phyloP scores from a whole-genome alignment of 345 rosid genomes.

The Acer saccharum region DNA sequence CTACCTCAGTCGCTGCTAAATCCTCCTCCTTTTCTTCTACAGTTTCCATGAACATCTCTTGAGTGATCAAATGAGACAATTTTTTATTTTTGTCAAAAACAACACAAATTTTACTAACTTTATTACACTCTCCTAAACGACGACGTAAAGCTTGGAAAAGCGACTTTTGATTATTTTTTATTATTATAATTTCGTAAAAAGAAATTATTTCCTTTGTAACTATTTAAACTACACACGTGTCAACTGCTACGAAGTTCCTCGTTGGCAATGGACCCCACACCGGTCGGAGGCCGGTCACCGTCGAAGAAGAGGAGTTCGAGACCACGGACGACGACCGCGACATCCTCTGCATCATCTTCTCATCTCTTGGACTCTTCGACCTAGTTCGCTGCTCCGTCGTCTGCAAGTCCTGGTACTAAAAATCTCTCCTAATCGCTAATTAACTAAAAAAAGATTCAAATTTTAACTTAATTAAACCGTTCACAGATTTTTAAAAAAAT shows the following conservation, averaged over 20 bases:
- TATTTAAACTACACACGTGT: background rate
- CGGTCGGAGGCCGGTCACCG: conserved; percentile 26
- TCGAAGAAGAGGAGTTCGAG: conserved; percentile 48
- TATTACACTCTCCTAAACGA: no score
- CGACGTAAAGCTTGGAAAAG: no score
- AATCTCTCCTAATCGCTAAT: background rate
- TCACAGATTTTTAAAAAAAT: background rate
- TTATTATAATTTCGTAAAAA: no score
- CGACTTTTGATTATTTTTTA: no score
- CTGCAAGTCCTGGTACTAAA: conserved; percentile 69
- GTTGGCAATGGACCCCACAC: conserved; percentile 21
- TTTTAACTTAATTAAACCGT: background rate
- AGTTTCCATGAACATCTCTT: no score
- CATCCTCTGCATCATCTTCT: conserved; percentile 65
- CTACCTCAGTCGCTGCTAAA: no score
- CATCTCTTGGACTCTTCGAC: conserved; percentile 68
- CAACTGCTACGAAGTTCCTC: no score
- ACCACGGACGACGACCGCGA: conserved; percentile 44
- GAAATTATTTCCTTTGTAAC: no score
- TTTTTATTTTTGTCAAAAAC: no score
- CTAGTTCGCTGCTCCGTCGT: conserved; percentile 78
- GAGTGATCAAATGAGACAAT: no score
- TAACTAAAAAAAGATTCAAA: background rate
- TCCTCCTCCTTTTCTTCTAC: no score
- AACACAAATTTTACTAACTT: no score